Percentiles rank a stretch among this genome's conserved stretches.
Evolutionary conservation across 2,329 filamentous ascomycete species (phyloP).

Genomic region (Pseudogymnoascus sp.): DNA sequence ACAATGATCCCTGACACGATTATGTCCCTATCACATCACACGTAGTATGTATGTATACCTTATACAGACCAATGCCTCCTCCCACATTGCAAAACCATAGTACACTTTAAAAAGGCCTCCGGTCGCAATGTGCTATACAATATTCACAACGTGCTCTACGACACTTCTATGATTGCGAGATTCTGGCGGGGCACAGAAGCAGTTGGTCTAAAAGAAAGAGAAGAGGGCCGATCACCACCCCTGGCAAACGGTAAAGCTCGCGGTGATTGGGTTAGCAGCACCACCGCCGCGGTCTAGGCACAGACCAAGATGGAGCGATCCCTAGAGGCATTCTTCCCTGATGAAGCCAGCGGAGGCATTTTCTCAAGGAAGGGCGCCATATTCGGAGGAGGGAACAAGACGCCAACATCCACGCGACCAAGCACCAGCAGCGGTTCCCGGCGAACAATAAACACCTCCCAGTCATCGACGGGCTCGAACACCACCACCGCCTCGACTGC

Average conservation of each 20-base stretch:
- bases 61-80: not conserved
- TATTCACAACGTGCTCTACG: not conserved
- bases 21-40: slow-evolving; percentile 6
- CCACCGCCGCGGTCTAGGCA: slow-evolving; percentile 3
- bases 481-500: slow-evolving; percentile 16
- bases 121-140: not conserved
- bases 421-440: slow-evolving; percentile 23
- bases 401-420: slow-evolving; percentile 22
- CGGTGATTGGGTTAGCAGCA: slow-evolving; percentile 4
- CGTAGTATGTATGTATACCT: not conserved
- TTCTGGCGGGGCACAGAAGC: slow-evolving; percentile 4
- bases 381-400: slow-evolving; percentile 18
- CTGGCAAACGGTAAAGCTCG: not conserved
- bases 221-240: slow-evolving; percentile 2
- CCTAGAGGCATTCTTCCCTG: slow-evolving; percentile 6
- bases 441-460: slow-evolving; percentile 11
- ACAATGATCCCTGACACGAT: slow-evolving; percentile 3
- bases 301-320: slow-evolving; percentile 5
- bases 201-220: not conserved
- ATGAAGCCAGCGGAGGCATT: not conserved
- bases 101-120: not conserved
- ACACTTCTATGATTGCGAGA: not conserved
- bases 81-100: not conserved
- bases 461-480: slow-evolving; percentile 16
- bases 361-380: slow-evolving; percentile 13